Percentiles rank a stretch among this genome's conserved stretches.
phyloP scores from a whole-genome alignment of 768 basidiomycete genomes.

The Tremella mesenterica region DNA sequence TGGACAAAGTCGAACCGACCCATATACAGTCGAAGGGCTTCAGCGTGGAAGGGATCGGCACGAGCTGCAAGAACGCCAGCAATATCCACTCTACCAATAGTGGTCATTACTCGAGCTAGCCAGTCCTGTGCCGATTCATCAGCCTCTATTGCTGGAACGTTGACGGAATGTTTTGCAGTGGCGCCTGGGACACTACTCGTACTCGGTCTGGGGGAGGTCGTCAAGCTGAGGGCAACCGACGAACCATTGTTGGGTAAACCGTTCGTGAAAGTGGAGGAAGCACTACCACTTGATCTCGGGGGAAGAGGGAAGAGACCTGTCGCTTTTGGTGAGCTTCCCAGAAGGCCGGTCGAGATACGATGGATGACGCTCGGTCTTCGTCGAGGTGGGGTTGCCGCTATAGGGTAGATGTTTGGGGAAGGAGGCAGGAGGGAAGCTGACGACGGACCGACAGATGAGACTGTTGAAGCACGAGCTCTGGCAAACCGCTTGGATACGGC shows the following conservation, averaged over 20 bases:
- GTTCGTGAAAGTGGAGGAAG: constrained; percentile 15
- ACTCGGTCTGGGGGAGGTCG: constrained; percentile 24
- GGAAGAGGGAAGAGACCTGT: constrained; percentile 35
- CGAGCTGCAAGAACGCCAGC: constrained; percentile 69
- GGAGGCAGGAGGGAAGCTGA: constrained; percentile 14
- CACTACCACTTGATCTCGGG: constrained; percentile 29
- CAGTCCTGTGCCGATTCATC: constrained; percentile 66
- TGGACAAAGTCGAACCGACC: constrained; percentile 64
- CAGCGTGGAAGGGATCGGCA: constrained; percentile 59
- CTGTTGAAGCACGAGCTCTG: constrained; percentile 30
- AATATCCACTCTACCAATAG: constrained; percentile 68
- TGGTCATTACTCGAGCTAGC: constrained; percentile 56
- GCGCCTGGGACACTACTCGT: constrained; percentile 15
- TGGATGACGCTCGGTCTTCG: constrained; percentile 25
- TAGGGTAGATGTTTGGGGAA: constrained; percentile 23
- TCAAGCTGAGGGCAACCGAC: constrained; percentile 9
- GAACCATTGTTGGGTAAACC: constrained; percentile 10
- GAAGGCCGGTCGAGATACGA: constrained; percentile 25
- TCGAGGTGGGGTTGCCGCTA: constrained; percentile 30
- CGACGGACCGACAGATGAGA: constrained; percentile 19
- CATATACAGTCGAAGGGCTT: constrained; percentile 65
- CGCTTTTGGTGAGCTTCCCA: constrained; percentile 22
- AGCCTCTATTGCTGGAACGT: constrained; percentile 14
- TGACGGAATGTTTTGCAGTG: constrained; percentile 5
- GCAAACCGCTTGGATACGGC: neutral